phyloP scores from a whole-genome alignment of 2,329 filamentous ascomycete genomes.

The Trichoderma harzianum region DNA sequence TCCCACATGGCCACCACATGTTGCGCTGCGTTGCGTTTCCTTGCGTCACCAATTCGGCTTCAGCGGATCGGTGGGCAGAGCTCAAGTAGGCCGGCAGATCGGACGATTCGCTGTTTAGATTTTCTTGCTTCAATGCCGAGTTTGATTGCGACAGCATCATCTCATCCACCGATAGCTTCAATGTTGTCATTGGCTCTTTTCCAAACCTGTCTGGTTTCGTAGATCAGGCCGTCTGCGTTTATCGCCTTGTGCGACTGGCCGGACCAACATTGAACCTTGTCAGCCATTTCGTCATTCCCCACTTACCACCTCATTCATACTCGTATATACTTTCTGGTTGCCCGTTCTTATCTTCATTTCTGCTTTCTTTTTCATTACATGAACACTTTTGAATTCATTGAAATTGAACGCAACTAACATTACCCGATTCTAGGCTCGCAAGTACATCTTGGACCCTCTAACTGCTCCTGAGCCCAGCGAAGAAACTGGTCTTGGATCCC shows the following conservation, averaged over 20 bases:
- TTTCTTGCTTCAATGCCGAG: not conserved
- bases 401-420: not conserved
- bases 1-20: not conserved
- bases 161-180: not conserved
- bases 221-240: not conserved
- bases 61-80: not conserved
- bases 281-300: conserved; percentile 11
- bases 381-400: not conserved
- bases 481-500: conserved; percentile 62
- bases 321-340: not conserved
- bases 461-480: conserved; percentile 64
- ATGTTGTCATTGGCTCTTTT: not conserved
- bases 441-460: conserved; percentile 67
- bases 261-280: not conserved
- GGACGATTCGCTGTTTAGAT: not conserved
- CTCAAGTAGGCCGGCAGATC: not conserved
- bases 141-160: not conserved
- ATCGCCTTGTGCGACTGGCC: not conserved
- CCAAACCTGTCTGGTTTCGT: not conserved
- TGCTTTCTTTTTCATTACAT: not conserved
- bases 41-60: conserved; percentile 15
- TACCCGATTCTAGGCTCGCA: conserved; percentile 50
- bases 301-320: not conserved
- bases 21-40: conserved; percentile 1
- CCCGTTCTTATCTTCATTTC: not conserved